Conservation (phyloP, 257 asterid genomes). For the Scutellaria barbata region DNA sequence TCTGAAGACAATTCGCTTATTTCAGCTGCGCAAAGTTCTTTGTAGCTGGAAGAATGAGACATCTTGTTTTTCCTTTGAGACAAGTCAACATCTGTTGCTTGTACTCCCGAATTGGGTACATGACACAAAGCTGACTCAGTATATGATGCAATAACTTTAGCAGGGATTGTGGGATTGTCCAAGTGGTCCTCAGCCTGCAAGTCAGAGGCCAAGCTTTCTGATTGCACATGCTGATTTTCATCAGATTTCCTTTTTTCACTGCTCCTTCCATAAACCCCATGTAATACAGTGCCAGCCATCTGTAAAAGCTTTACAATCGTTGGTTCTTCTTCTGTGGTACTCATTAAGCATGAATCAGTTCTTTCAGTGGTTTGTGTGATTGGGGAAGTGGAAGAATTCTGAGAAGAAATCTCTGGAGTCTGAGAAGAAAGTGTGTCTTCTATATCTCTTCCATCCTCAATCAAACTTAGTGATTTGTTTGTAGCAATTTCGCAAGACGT, state of each 20-base stretch:
- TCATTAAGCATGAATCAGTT: slow-evolving; percentile 50
- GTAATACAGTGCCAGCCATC: slow-evolving; percentile 46
- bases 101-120: slow-evolving; percentile 44
- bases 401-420: slow-evolving; percentile 67
- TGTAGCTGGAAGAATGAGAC: slow-evolving; percentile 26
- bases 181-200: slow-evolving; percentile 40
- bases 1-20: slow-evolving; percentile 68
- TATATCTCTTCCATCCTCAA: slow-evolving; percentile 54
- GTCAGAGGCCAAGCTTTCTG: slow-evolving; percentile 40
- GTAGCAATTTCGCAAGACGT: slow-evolving; percentile 45
- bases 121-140: slow-evolving; percentile 34
- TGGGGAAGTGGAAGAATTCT: slow-evolving; percentile 59
- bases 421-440: slow-evolving; percentile 72
- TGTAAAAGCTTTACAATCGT: slow-evolving; percentile 56
- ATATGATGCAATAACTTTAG: slow-evolving; percentile 31
- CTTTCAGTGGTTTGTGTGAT: slow-evolving; percentile 53
- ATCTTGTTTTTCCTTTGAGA: slow-evolving; percentile 38
- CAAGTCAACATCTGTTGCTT: slow-evolving; percentile 37
- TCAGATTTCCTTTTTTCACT: slow-evolving; percentile 5
- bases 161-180: slow-evolving; percentile 28
- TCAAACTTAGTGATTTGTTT: slow-evolving; percentile 41
- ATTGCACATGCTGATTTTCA: slow-evolving; percentile 20
- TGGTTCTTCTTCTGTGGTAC: slow-evolving; percentile 58
- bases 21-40: slow-evolving; percentile 50
- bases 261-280: slow-evolving; percentile 45